phyloP scores from a whole-genome alignment of 257 asterid genomes.

The Solanum sitiens region DNA sequence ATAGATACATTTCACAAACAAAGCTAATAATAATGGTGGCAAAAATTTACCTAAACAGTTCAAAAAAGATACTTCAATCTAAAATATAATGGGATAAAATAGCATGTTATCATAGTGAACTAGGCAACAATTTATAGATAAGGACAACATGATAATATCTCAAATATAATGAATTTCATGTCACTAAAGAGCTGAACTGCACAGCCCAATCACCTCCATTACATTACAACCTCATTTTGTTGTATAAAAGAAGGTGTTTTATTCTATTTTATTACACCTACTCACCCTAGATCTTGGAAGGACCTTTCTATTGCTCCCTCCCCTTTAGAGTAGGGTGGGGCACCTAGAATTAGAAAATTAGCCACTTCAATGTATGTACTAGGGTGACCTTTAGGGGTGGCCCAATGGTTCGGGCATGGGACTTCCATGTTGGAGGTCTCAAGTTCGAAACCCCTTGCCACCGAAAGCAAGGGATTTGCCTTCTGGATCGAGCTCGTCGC shows the following conservation, averaged over 20 bases:
- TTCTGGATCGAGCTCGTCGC: no score
- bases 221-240: not conserved
- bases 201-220: not conserved
- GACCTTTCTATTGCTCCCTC: not conserved
- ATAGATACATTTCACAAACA: not conserved
- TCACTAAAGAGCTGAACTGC: not conserved
- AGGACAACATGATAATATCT: not conserved
- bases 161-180: not conserved
- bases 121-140: not conserved
- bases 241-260: not conserved
- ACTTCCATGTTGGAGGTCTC: no score
- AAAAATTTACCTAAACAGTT: not conserved
- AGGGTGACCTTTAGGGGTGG: no score
- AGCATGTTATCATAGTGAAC: not conserved
- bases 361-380: not conserved
- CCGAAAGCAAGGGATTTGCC: no score
- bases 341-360: not conserved
- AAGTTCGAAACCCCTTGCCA: no score
- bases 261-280: not conserved
- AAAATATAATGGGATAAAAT: not conserved
- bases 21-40: not conserved
- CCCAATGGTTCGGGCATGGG: no score
- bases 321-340: not conserved
- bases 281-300: not conserved
- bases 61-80: not conserved